Conservation (phyloP, 345 rosid species). For the Rhizophora mangle region DNA sequence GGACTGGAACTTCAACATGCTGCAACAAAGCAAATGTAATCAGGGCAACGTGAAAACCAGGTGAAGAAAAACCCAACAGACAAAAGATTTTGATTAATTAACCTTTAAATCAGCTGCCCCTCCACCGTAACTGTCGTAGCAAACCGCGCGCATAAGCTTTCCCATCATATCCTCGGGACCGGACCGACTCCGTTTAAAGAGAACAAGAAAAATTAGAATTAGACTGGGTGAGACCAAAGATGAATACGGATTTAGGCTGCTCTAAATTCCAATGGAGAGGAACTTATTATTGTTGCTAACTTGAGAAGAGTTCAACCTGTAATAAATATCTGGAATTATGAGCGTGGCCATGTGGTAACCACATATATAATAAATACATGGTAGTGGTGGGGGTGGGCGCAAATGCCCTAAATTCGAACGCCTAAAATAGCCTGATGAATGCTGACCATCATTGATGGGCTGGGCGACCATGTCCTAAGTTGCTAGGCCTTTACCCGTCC, state of each 20-base stretch:
- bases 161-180: conserved; percentile 26
- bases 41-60: too few species aligned
- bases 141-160: conserved; percentile 40
- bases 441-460: too few species aligned
- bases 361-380: too few species aligned
- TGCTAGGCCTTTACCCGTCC: too few species aligned
- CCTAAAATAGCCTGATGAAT: too few species aligned
- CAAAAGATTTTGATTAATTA: background rate
- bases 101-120: conserved; percentile 51
- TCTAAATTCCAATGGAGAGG: background rate
- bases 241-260: background rate
- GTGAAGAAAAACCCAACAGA: too few species aligned
- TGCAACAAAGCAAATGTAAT: conserved; percentile 19
- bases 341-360: too few species aligned
- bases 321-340: too few species aligned
- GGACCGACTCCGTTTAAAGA: background rate
- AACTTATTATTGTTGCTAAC: conserved; percentile 4
- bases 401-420: too few species aligned
- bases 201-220: background rate
- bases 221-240: background rate
- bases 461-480: too few species aligned
- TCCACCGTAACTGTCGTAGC: conserved; percentile 38
- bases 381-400: too few species aligned
- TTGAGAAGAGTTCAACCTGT: too few species aligned
- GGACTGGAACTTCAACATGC: conserved; percentile 63